A percentile compares a stretch with the other conserved stretches of the same genome.
Evolutionary conservation across 2,329 filamentous ascomycete species (phyloP).

Genomic region (Exserohilum rostratum): DNA sequence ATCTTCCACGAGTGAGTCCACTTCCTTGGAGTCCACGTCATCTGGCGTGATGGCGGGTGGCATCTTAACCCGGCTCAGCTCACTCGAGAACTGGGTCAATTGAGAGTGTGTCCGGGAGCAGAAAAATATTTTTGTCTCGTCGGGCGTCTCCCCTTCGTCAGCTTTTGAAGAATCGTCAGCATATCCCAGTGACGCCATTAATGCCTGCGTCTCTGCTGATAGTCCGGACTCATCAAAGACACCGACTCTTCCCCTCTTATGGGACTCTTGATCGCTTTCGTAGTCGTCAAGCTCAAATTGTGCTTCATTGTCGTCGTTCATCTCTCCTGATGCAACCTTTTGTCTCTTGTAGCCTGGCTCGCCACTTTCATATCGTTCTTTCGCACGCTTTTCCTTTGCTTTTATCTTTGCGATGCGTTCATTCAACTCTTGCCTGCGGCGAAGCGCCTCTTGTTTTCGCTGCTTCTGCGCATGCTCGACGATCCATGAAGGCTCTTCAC

Average conservation of each 20-base stretch:
- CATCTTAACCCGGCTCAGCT: conserved; percentile 78
- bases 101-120: conserved; percentile 94
- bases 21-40: conserved; percentile 11
- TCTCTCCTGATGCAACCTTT: conserved; percentile 22
- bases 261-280: conserved; percentile 65
- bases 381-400: conserved; percentile 65
- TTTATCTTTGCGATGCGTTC: conserved; percentile 69
- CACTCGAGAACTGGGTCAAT: conserved; percentile 83
- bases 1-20: conserved; percentile 57
- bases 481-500: conserved; percentile 85
- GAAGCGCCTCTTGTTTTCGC: conserved; percentile 69
- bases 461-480: conserved; percentile 74
- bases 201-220: conserved; percentile 75
- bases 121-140: conserved; percentile 85
- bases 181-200: conserved; percentile 67
- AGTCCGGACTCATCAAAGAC: conserved; percentile 55
- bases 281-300: conserved; percentile 80
- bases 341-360: conserved; percentile 56
- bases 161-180: conserved; percentile 47
- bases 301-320: conserved; percentile 58
- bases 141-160: conserved; percentile 58
- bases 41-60: conserved; percentile 67
- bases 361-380: conserved; percentile 57
- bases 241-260: conserved; percentile 22
- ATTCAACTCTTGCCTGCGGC: conserved; percentile 75